Percentiles rank a stretch among this genome's conserved stretches.
Conservation (phyloP, 805 yeast genomes). For the Teunomyces pallodes region DNA sequence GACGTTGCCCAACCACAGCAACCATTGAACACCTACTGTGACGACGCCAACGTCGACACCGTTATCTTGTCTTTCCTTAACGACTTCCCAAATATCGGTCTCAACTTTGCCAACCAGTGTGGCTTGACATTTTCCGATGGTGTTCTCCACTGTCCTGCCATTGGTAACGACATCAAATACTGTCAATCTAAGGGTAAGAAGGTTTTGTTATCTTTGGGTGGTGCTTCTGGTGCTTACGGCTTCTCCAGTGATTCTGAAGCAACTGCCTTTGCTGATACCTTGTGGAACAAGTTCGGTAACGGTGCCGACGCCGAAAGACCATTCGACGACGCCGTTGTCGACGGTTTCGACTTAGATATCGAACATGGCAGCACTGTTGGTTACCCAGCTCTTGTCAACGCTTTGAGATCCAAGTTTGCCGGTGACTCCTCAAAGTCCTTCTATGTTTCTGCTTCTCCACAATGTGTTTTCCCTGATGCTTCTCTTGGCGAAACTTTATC, state of each 20-base stretch:
- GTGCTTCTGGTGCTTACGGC: conserved; percentile 38
- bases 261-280: conserved; percentile 48
- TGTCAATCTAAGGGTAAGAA: conserved; percentile 76
- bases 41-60: conserved; percentile 65
- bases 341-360: conserved; percentile 33
- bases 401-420: conserved; percentile 22
- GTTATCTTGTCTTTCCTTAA: conserved; percentile 69
- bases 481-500: conserved; percentile 31
- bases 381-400: conserved; percentile 13
- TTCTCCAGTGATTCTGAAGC: conserved; percentile 50
- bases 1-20: conserved; percentile 28
- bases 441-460: conserved; percentile 38
- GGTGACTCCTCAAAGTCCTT: conserved; percentile 27
- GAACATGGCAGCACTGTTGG: conserved; percentile 31
- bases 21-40: conserved; percentile 53
- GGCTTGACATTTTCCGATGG: conserved; percentile 3
- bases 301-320: conserved; percentile 10
- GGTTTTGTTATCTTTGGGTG: conserved; percentile 70
- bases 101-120: conserved; percentile 9
- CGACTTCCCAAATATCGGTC: conserved; percentile 45
- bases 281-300: conserved; percentile 39
- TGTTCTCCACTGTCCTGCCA: conserved; percentile 18
- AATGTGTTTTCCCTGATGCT: conserved; percentile 39
- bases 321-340: conserved; percentile 13
- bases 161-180: conserved; percentile 59